A percentile compares a stretch with the other conserved stretches of the same genome.
phyloP scores from a whole-genome alignment of 495 filamentous ascomycete species.

The Neurospora tetrasperma region DNA sequence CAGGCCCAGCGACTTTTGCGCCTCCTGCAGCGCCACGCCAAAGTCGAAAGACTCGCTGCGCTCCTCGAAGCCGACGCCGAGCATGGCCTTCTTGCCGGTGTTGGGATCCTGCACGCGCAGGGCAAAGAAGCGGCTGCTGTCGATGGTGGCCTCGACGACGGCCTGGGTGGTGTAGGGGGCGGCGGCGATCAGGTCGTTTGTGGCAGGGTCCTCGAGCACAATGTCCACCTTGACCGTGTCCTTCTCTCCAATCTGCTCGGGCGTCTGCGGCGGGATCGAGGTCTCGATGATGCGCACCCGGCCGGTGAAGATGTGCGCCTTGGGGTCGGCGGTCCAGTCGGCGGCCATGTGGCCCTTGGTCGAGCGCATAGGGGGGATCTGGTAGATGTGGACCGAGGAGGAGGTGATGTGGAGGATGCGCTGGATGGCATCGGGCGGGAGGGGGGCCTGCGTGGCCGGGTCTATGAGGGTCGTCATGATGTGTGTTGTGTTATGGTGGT shows the following conservation, averaged over 20 bases:
- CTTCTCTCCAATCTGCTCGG: slow-evolving; percentile 3
- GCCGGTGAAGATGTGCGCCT: slow-evolving; percentile 69
- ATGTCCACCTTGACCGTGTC: slow-evolving; percentile 59
- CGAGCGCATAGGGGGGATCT: slow-evolving; percentile 61
- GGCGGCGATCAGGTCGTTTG: slow-evolving; percentile 67
- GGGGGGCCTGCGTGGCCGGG: slow-evolving; percentile 45
- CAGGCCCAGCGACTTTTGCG: slow-evolving; percentile 46
- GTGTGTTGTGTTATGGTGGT: neutral
- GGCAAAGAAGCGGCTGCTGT: slow-evolving; percentile 72
- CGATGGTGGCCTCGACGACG: slow-evolving; percentile 60
- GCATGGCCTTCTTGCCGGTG: slow-evolving; percentile 54
- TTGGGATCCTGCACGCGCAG: slow-evolving; percentile 62
- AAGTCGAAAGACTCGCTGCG: slow-evolving; percentile 75
- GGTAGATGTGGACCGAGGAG: slow-evolving; percentile 63
- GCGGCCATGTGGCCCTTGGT: slow-evolving; percentile 65
- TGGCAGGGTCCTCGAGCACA: slow-evolving; percentile 60
- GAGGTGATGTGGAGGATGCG: slow-evolving; percentile 61
- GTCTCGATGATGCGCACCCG: slow-evolving; percentile 73
- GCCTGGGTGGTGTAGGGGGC: slow-evolving; percentile 53
- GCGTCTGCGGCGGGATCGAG: slow-evolving; percentile 22
- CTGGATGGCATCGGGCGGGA: slow-evolving; percentile 62
- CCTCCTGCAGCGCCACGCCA: slow-evolving; percentile 66
- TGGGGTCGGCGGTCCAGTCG: slow-evolving; percentile 61
- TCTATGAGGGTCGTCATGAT: slow-evolving; percentile 38
- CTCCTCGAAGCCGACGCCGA: slow-evolving; percentile 83